These are phyloP conservation scores for Diaporthe amygdali DNA, from an alignment of 2,329 filamentous ascomycete species.

Conservation along the genomic window DNA sequence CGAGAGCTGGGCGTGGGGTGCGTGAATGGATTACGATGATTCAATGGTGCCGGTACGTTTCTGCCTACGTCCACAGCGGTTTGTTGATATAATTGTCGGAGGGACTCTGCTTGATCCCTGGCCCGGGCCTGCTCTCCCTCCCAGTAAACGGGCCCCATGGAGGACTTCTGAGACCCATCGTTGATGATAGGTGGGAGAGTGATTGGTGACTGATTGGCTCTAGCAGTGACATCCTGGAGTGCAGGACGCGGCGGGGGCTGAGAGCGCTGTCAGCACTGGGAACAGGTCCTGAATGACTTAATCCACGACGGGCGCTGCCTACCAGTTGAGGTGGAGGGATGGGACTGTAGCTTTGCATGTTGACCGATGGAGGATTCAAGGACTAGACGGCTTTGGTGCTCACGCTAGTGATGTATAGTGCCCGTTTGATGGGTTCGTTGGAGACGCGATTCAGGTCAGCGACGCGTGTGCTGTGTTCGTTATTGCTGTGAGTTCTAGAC, in stretches of 20 bases:
- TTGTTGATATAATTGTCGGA: neutral
- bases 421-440: neutral
- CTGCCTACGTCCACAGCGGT: neutral
- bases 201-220: conserved; percentile 33
- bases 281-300: no score
- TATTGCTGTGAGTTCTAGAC: neutral
- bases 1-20: neutral
- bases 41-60: neutral
- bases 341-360: neutral
- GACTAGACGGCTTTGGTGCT: neutral
- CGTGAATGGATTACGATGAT: neutral
- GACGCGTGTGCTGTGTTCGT: no score
- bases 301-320: no score
- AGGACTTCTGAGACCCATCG: neutral
- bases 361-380: neutral
- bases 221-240: conserved; percentile 36
- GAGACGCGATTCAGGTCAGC: neutral
- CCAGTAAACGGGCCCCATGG: neutral
- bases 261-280: neutral
- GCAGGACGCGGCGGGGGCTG: conserved; percentile 16
- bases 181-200: conserved; percentile 19
- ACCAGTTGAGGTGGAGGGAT: conserved; percentile 2
- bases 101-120: neutral
- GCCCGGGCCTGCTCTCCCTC: neutral
- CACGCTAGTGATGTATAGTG: neutral